Percentiles rank a stretch among this genome's conserved stretches.
phyloP scores from a whole-genome alignment of 2,329 filamentous ascomycete genomes.

The Botrytis pseudocinerea region DNA sequence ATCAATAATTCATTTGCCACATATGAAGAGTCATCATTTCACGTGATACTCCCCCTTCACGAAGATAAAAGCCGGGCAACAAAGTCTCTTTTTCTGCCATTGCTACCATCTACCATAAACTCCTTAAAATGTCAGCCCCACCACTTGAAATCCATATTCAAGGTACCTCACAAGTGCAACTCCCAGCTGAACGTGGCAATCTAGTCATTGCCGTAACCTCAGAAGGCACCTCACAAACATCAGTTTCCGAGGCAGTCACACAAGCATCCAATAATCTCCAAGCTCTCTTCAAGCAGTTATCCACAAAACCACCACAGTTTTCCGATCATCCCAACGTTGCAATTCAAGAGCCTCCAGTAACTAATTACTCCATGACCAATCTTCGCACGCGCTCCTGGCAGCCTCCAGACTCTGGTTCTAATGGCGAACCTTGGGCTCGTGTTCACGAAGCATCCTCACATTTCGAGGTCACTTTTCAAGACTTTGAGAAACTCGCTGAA shows the following conservation, averaged over 20 bases:
- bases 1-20: neutral
- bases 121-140: no score
- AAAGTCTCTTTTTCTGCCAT: neutral
- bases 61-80: neutral
- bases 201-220: neutral
- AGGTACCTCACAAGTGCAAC: neutral
- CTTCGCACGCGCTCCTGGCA: slow-evolving; percentile 1
- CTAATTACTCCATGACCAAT: neutral
- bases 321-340: no score
- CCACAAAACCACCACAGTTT: neutral
- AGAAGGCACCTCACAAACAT: slow-evolving; percentile 5
- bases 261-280: slow-evolving; percentile 15
- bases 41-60: neutral
- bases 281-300: slow-evolving; percentile 6
- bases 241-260: slow-evolving; percentile 4
- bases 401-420: neutral
- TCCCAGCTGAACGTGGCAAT: slow-evolving; percentile 4
- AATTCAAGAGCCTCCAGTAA: neutral
- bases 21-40: neutral
- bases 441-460: neutral
- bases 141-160: slow-evolving; percentile 7
- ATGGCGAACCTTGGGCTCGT: neutral
- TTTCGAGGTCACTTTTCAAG: slow-evolving; percentile 3
- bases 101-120: neutral
- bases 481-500: neutral